These are phyloP conservation scores for Eurotiales sp. DNA, from an alignment of 2,329 filamentous ascomycete genomes.

Conservation along the genomic window DNA sequence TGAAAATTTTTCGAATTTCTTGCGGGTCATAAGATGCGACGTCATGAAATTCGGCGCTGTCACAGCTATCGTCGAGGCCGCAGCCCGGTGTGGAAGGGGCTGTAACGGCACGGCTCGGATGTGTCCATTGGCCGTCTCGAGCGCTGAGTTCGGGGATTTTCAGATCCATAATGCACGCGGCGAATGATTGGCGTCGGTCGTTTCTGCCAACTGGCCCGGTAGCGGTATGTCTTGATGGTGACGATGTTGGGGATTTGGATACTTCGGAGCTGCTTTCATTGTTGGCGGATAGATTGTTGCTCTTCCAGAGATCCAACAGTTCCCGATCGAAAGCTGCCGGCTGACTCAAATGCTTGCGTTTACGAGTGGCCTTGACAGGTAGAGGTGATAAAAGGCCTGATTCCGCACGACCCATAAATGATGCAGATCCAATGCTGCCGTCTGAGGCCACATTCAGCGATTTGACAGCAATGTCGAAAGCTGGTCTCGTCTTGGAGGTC, in stretches of 20 bases:
- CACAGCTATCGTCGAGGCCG: background rate
- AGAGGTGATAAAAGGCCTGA: slow-evolving; percentile 11
- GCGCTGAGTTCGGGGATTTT: slow-evolving; percentile 29
- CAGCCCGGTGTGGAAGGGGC: background rate
- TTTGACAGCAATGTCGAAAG: slow-evolving; percentile 22
- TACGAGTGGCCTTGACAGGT: slow-evolving; percentile 19
- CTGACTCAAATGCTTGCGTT: slow-evolving; percentile 24
- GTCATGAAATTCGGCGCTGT: slow-evolving; percentile 15
- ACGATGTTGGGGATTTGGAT: background rate
- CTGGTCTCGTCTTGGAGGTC: slow-evolving; percentile 16
- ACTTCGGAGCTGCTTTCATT: background rate
- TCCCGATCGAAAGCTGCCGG: slow-evolving; percentile 21
- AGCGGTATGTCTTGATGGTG: slow-evolving; percentile 3
- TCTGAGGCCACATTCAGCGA: slow-evolving; percentile 23
- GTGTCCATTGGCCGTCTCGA: slow-evolving; percentile 21
- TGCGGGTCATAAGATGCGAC: slow-evolving; percentile 16
- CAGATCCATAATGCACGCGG: slow-evolving; percentile 35
- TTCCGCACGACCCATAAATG: slow-evolving; percentile 18
- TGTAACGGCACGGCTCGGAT: background rate
- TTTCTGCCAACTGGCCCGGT: background rate
- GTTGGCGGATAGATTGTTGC: background rate
- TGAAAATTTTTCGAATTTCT: slow-evolving; percentile 14
- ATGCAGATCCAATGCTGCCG: slow-evolving; percentile 23
- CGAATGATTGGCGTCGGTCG: slow-evolving; percentile 28
- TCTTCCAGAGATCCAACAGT: slow-evolving; percentile 10